Conservation (phyloP, 495 filamentous ascomycete genomes). For the Arthonia radiata region DNA sequence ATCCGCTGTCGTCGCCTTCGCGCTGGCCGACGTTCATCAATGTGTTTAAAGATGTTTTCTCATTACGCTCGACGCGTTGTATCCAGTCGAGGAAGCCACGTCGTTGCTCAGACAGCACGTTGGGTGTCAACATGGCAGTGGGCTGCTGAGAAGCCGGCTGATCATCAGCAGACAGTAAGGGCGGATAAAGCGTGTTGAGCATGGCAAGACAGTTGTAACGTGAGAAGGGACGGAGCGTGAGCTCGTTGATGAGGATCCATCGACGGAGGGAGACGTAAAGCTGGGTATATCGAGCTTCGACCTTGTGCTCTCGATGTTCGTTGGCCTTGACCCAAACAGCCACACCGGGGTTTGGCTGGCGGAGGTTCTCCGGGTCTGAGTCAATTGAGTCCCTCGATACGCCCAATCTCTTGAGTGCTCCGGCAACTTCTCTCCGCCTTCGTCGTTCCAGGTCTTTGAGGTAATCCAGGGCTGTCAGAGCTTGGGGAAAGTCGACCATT, state of each 20-base stretch:
- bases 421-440: conserved; percentile 31
- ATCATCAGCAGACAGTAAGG: too few species aligned
- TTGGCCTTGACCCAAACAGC: conserved; percentile 28
- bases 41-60: conserved; percentile 26
- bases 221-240: conserved; percentile 37
- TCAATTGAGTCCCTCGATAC: conserved; percentile 17
- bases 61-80: conserved; percentile 30
- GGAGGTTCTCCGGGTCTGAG: conserved; percentile 15
- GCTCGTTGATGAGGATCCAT: conserved; percentile 49
- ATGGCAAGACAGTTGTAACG: conserved; percentile 49
- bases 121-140: conserved; percentile 27
- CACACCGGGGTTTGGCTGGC: conserved; percentile 22
- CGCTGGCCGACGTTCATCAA: conserved; percentile 28
- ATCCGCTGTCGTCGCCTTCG: conserved; percentile 27
- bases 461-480: conserved; percentile 47
- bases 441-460: conserved; percentile 41
- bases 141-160: conserved; percentile 17
- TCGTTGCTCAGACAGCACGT: conserved; percentile 31
- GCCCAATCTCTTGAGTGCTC: conserved; percentile 19
- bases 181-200: conserved; percentile 56
- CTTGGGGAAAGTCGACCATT: conserved; percentile 45
- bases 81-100: conserved; percentile 45
- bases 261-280: conserved; percentile 42
- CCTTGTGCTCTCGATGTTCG: conserved; percentile 26
- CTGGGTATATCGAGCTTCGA: conserved; percentile 37